Percentiles rank a stretch among this genome's conserved stretches.
These are phyloP conservation scores for Dunaliella primolecta DNA, from an alignment of 139 green algal genomes.

Conservation along the genomic window DNA sequence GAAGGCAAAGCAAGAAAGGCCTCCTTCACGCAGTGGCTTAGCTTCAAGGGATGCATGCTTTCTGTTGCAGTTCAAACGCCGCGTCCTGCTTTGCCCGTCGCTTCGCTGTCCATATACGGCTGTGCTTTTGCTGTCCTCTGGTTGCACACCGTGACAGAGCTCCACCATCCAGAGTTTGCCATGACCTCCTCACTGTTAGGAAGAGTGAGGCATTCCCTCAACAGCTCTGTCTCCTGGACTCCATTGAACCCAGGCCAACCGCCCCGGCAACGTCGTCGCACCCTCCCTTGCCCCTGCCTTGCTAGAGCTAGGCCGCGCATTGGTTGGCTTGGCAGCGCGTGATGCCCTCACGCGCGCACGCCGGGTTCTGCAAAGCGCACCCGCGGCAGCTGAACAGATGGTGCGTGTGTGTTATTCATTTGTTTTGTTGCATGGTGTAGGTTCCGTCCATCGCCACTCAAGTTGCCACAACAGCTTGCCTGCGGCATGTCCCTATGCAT, in stretches of 20 bases:
- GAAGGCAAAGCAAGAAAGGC: too few species aligned
- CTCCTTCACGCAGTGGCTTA: too few species aligned
- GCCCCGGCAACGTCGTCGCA: conserved; percentile 9
- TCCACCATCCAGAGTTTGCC: too few species aligned
- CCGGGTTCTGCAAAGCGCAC: not conserved
- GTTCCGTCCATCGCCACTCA: conserved; percentile 8
- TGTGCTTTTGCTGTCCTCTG: too few species aligned
- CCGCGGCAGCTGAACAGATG: not conserved
- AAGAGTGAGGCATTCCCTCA: too few species aligned
- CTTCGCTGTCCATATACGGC: too few species aligned
- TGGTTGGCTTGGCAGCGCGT: conserved; percentile 38
- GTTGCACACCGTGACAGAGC: too few species aligned
- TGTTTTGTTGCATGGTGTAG: conserved; percentile 15
- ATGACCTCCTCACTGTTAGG: too few species aligned
- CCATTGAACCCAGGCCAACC: conserved; percentile 13
- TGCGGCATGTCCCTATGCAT: not conserved
- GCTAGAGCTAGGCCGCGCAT: conserved; percentile 27
- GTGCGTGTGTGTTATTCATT: not conserved
- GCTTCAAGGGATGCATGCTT: too few species aligned
- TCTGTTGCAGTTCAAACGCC: too few species aligned
- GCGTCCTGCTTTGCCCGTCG: too few species aligned
- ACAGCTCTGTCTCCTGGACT: too few species aligned
- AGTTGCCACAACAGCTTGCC: not conserved
- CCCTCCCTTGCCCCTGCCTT: conserved; percentile 37
- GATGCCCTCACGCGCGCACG: conserved; percentile 36